A percentile compares a stretch with the other conserved stretches of the same genome.
These are phyloP conservation scores for Colletotrichum phormii DNA, from an alignment of 2,329 filamentous ascomycete species.

Conservation along the genomic window DNA sequence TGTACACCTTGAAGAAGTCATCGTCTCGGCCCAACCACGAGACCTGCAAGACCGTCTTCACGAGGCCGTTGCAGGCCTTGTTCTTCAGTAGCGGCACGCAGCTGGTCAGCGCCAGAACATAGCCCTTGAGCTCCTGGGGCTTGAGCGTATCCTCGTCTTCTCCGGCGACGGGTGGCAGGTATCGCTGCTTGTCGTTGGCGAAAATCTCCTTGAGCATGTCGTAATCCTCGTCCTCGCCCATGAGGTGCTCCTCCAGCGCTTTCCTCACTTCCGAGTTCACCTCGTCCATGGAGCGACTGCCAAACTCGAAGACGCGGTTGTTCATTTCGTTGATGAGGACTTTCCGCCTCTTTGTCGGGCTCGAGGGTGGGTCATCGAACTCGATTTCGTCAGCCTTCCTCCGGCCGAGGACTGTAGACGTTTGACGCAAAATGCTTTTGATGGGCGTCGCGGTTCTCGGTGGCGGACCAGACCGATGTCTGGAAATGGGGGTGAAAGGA, in stretches of 20 bases:
- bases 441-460: conserved; percentile 54
- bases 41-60: conserved; percentile 69
- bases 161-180: conserved; percentile 51
- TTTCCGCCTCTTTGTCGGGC: conserved; percentile 65
- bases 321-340: conserved; percentile 70
- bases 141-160: conserved; percentile 60
- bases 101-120: conserved; percentile 72
- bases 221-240: conserved; percentile 70
- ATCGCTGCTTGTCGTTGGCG: conserved; percentile 58
- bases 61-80: conserved; percentile 68
- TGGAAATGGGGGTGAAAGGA: conserved; percentile 50
- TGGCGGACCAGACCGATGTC: conserved; percentile 47
- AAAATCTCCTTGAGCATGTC: conserved; percentile 72
- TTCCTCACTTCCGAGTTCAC: conserved; percentile 66
- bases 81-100: conserved; percentile 70
- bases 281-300: conserved; percentile 63
- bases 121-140: conserved; percentile 68
- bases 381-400: conserved; percentile 57
- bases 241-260: conserved; percentile 67
- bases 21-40: conserved; percentile 75
- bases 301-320: conserved; percentile 67
- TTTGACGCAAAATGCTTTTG: conserved; percentile 65
- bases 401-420: conserved; percentile 55
- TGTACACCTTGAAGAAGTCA: conserved; percentile 74
- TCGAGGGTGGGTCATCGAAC: conserved; percentile 52